Conservation (phyloP, 805 yeast species). For the Wickerhamomyces chambardii region DNA sequence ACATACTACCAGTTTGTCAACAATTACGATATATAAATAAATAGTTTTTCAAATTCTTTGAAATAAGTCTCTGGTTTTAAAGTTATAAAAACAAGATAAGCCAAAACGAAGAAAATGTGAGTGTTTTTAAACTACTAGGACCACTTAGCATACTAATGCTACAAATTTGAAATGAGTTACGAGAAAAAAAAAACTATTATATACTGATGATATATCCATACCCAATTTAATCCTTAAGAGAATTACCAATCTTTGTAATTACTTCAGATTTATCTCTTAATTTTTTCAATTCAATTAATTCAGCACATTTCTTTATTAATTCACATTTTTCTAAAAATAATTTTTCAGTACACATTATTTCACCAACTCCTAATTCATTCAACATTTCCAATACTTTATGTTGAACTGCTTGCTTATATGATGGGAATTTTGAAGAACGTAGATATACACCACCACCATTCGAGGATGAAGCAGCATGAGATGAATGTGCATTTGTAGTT, state of each 20-base stretch:
- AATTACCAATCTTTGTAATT: neutral
- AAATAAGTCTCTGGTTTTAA: too few relatives aligned
- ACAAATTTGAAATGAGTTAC: too few relatives aligned
- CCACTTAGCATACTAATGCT: too few relatives aligned
- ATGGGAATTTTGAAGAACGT: constrained; percentile 70
- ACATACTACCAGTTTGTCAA: too few relatives aligned
- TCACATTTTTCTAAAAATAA: neutral
- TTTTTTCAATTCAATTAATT: neutral
- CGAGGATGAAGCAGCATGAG: constrained; percentile 27
- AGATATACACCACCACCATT: constrained; percentile 56
- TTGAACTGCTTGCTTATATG: constrained; percentile 71
- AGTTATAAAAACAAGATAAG: too few relatives aligned
- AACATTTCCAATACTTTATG: constrained; percentile 49
- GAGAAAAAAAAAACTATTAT: too few relatives aligned
- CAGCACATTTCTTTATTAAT: neutral
- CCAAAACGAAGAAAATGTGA: too few relatives aligned
- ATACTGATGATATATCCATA: too few relatives aligned
- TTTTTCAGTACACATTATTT: constrained; percentile 74
- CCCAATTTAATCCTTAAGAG: too few relatives aligned
- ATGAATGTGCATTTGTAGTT: neutral
- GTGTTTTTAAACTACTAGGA: too few relatives aligned
- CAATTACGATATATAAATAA: too few relatives aligned
- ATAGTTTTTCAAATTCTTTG: too few relatives aligned
- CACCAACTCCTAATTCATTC: constrained; percentile 72
- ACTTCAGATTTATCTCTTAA: neutral